Evolutionary conservation across 2,329 filamentous ascomycete genomes (phyloP).

Genomic region (Nemania abortiva): DNA sequence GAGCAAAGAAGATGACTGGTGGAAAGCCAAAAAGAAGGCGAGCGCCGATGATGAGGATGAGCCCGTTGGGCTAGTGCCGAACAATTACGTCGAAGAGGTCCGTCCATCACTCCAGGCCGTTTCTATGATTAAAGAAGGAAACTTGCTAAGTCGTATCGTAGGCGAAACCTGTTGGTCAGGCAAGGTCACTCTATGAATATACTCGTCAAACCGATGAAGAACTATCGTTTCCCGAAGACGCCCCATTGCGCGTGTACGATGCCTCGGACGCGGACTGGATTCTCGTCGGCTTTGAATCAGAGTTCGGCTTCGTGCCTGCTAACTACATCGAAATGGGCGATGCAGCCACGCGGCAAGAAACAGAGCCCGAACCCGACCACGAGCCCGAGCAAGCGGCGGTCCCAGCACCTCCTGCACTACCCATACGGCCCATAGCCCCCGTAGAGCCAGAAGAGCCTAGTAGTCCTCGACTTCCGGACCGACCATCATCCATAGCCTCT

Average conservation of each 20-base stretch:
- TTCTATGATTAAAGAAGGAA: conserved; percentile 57
- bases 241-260: conserved; percentile 86
- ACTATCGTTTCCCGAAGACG: conserved; percentile 93
- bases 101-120: conserved; percentile 57
- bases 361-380: too few relatives aligned
- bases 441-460: conserved; percentile 53
- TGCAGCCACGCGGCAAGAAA: conserved; percentile 53
- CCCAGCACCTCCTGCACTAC: conserved; percentile 58
- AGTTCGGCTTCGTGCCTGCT: conserved; percentile 93
- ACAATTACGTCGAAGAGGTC: conserved; percentile 96
- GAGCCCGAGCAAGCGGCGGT: conserved; percentile 46
- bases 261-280: conserved; percentile 96
- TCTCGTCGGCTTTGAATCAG: conserved; percentile 83
- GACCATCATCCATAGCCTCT: conserved; percentile 45
- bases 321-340: conserved; percentile 89
- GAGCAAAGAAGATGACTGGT: conserved; percentile 84
- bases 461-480: conserved; percentile 56
- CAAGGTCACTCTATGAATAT: conserved; percentile 98
- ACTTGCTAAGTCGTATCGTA: conserved; percentile 58
- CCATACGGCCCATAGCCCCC: conserved; percentile 56
- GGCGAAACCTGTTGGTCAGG: conserved; percentile 75
- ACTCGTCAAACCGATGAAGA: conserved; percentile 97
- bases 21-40: conserved; percentile 95
- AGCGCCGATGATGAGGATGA: conserved; percentile 87
- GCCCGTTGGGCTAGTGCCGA: conserved; percentile 88